Conservation (phyloP, 805 yeast species). For the Saturnispora ahearnii region DNA sequence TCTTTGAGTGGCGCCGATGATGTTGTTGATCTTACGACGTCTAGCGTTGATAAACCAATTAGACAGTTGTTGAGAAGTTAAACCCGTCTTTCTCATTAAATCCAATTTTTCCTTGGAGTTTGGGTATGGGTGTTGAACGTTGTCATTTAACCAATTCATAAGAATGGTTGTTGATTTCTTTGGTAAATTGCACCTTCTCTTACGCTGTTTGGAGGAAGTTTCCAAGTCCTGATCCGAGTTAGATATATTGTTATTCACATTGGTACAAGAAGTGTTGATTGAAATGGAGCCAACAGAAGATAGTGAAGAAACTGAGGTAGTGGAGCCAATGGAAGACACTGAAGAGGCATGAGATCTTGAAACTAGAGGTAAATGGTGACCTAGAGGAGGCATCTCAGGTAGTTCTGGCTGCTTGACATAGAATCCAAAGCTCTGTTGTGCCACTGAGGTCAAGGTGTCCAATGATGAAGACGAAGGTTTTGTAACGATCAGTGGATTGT, state of each 20-base stretch:
- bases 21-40: conserved; percentile 40
- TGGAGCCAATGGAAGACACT: neutral
- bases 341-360: conserved; percentile 1
- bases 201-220: conserved; percentile 1
- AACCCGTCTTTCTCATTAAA: conserved; percentile 44
- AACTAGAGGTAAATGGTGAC: neutral
- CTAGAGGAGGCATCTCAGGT: neutral
- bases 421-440: conserved; percentile 11
- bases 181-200: conserved; percentile 46
- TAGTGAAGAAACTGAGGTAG: neutral
- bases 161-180: conserved; percentile 47
- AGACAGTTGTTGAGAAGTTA: conserved; percentile 48
- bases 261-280: too few relatives aligned
- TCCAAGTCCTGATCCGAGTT: neutral
- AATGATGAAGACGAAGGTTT: neutral
- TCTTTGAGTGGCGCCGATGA: conserved; percentile 15
- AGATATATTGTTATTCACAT: neutral
- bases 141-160: conserved; percentile 46
- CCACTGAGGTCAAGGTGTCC: conserved; percentile 8
- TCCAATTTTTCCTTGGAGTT: conserved; percentile 48
- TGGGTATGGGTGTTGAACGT: conserved; percentile 52
- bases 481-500: neutral
- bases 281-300: neutral
- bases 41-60: conserved; percentile 60
- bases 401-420: neutral